phyloP scores from a whole-genome alignment of 2,329 filamentous ascomycete genomes.

The Phialophora expanda region DNA sequence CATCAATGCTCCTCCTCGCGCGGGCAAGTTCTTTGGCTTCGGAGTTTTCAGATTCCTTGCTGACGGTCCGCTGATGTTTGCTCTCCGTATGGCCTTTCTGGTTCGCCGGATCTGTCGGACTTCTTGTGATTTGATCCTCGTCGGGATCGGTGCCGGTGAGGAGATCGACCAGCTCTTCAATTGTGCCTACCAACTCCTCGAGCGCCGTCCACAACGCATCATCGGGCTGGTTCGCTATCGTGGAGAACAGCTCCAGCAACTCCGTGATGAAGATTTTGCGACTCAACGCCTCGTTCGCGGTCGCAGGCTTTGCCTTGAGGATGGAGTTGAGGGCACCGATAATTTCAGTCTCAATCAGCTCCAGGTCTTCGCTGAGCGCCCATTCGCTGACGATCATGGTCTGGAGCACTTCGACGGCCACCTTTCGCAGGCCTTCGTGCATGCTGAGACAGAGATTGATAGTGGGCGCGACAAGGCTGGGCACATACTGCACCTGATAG shows the following conservation, averaged over 20 bases:
- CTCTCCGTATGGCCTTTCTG: constrained; percentile 11
- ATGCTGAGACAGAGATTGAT: constrained; percentile 94
- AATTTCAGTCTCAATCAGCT: constrained; percentile 91
- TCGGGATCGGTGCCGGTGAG: constrained; percentile 86
- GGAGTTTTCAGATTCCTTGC: constrained; percentile 30
- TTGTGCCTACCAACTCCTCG: constrained; percentile 77
- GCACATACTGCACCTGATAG: constrained; percentile 98
- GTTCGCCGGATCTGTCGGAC: background rate
- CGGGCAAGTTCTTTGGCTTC: constrained; percentile 35
- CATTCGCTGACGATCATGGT: constrained; percentile 99
- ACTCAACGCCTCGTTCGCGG: constrained; percentile 75
- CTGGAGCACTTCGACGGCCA: constrained; percentile 90
- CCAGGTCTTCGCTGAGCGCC: constrained; percentile 90
- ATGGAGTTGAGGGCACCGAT: constrained; percentile 90
- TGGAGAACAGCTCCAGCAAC: constrained; percentile 78
- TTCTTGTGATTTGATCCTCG: constrained; percentile 15
- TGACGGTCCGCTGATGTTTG: constrained; percentile 9
- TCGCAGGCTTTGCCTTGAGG: constrained; percentile 83
- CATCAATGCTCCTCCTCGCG: constrained; percentile 37
- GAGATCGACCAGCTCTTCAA: constrained; percentile 89
- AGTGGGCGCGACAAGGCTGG: constrained; percentile 85
- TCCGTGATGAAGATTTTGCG: constrained; percentile 93
- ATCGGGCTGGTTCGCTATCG: constrained; percentile 67
- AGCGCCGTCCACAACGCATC: constrained; percentile 78
- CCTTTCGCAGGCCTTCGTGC: constrained; percentile 84